Evolutionary conservation across 805 yeast genomes (phyloP), one percentile per base, ranked within the genome.

Genomic region (Zygoascus ofunaensis): DNA sequence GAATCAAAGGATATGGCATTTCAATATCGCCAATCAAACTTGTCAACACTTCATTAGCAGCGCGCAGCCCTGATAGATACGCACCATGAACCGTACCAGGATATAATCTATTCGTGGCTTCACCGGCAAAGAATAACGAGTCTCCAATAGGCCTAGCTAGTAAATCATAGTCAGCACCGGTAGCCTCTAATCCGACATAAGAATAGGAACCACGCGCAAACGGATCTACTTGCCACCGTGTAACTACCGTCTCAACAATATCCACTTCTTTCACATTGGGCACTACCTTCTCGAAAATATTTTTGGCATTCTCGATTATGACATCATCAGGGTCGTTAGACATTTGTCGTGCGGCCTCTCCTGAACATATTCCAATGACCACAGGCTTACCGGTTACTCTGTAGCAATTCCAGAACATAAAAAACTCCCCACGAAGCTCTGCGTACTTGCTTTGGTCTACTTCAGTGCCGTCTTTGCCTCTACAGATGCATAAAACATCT

Each of bases 161-260:
- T 8, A 57, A 45, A 38, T 67, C 71, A 44, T 64, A 69, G 45
- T 68, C 72, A 0, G 62, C 68, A 2, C 64, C 67, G 1, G 68
- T 62, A n/a, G 69, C 71, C 21, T 65, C 69, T 7, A 56, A 54
- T 2, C 71, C 72, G 12, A 67, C 66, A 44, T 65, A 67, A 8
- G 71, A 66, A 61, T 86, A 90, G 0, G 95, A 79, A 2, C 97
- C 97, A 44, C 83, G 64, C 2, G 85, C 72, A 56, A 71, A 85
- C 1, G 87, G 86, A 53, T 89, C 94, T 2, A 60, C 58, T 1
- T 94, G 81, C 97, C 97, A 90, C 22, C 77, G 66, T 0, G 90
- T 74, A 1, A 73, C 71, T 0, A 79, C 62, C 0, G 61, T 51
- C 49, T 67, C 72, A 1, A 58, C 57, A 12, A 68, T 59, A 12